Base-by-base conservation (phyloP, 345 rosid species). In the Dipteronia dyeriana region DNA sequence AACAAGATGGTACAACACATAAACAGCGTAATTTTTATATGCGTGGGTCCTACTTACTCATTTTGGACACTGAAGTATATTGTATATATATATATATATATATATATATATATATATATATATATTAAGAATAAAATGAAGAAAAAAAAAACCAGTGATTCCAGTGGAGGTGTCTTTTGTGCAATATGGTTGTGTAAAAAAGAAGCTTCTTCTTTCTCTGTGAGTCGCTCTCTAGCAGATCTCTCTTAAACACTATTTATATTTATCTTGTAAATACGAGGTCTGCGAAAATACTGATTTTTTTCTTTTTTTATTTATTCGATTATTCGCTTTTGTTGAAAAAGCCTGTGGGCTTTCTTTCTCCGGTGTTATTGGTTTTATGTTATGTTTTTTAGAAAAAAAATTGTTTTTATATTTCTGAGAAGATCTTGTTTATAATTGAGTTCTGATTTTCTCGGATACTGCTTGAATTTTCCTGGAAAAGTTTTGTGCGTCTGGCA, bases 371-470 rank as follows among this genome's bases (percentile, higher is more conserved):
- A 1, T 23, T 20, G 25, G 11, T 23, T 41, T 41, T 41, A 41
- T 7, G 9, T 41, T 41, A 26, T 41, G 1, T 41, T 41, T 3
- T 31, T 31, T 29, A 29, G 3, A 31, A 31, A 4, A 31, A 31
- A 31, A 31, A 3, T 4, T 31, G 38, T 31, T 34, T 53, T 70
- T 59, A 20, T 71, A 71, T 12, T 71, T 56, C 51, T 26, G 16
- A 72, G 54, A 59, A 72, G 75, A 72, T 72, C 66, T 72, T 38
- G 66, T 65, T 16, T 20, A 14, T 34, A 9, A 59, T 22, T 72
- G 20, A 20, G 45, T 22, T 71, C 49, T 38, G 29, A 2, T 38
- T 56, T 38, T 71, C 19, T 64, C 6, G 75, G 65, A 19, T 19
- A 56, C 64, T 3, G 20, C 11, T 2, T 3, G 63, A 31, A 9